phyloP scores from a whole-genome alignment of 2,329 filamentous ascomycete genomes.

The Cladophialophora bantiana region DNA sequence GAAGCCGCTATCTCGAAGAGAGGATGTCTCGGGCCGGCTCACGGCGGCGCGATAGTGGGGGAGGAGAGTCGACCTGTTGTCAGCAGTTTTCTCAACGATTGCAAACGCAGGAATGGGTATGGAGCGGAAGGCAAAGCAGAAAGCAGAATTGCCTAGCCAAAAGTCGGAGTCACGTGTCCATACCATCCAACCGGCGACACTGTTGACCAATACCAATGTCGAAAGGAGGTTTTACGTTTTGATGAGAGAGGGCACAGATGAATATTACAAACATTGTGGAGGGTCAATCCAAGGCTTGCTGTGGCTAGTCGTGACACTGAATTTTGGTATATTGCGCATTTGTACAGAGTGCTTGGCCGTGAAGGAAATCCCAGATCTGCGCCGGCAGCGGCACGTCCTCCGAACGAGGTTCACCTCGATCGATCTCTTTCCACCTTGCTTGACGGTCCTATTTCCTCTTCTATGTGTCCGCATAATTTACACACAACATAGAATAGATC shows the following conservation, averaged over 20 bases:
- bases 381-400: constrained; percentile 17
- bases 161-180: neutral
- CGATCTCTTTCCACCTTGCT: constrained; percentile 15
- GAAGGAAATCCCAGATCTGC: constrained; percentile 29
- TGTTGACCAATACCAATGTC: neutral
- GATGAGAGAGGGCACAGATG: neutral
- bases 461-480: constrained; percentile 3
- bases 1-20: constrained; percentile 14
- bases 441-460: constrained; percentile 1
- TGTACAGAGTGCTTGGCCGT: constrained; percentile 28
- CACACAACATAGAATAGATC: constrained; percentile 3
- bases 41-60: neutral
- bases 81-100: neutral
- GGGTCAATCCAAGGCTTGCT: neutral
- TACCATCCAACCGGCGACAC: neutral
- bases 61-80: neutral
- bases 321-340: constrained; percentile 18
- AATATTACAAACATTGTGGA: neutral
- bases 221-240: neutral
- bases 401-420: constrained; percentile 9
- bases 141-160: neutral
- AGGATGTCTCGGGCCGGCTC: neutral
- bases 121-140: neutral
- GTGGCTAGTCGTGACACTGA: neutral
- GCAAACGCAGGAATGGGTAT: neutral